A percentile compares a stretch with the other conserved stretches of the same genome.
phyloP scores from a whole-genome alignment of 495 filamentous ascomycete species.

The Amphirosellinia nigrospora region DNA sequence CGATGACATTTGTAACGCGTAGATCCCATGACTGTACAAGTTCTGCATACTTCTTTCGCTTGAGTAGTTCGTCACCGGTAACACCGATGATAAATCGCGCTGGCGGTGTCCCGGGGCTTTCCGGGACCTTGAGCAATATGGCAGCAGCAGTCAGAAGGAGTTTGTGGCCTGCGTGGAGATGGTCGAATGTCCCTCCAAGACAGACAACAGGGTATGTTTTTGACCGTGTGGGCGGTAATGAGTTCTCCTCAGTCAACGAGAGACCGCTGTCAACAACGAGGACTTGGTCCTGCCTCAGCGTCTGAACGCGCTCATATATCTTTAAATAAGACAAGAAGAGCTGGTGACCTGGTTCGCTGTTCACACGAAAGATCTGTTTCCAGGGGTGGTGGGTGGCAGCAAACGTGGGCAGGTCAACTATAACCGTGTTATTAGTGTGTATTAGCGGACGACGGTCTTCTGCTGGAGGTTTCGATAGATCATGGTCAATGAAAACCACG shows the following conservation, averaged over 20 bases:
- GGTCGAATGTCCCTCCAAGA: conserved; percentile 96
- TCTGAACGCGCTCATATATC: conserved; percentile 53
- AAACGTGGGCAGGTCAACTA: conserved; percentile 70
- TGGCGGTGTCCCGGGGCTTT: conserved; percentile 38
- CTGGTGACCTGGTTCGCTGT: conserved; percentile 60
- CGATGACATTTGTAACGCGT: conserved; percentile 68
- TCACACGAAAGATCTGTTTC: conserved; percentile 71
- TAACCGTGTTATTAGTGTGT: conserved; percentile 54
- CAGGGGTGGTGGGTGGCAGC: conserved; percentile 69
- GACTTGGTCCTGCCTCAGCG: conserved; percentile 49
- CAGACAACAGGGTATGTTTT: conserved; percentile 57
- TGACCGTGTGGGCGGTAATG: conserved; percentile 31
- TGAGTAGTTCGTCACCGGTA: conserved; percentile 82
- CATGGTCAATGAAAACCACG: conserved; percentile 72
- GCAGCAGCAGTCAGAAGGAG: conserved; percentile 85
- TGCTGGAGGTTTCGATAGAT: conserved; percentile 43
- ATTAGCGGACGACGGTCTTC: conserved; percentile 39
- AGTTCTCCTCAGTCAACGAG: conserved; percentile 36
- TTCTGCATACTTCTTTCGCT: conserved; percentile 86
- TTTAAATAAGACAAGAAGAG: conserved; percentile 50
- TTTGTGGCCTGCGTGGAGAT: conserved; percentile 96
- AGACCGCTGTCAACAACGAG: conserved; percentile 56
- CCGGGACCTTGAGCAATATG: conserved; percentile 65
- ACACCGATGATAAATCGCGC: conserved; percentile 79
- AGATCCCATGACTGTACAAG: conserved; percentile 78